These are phyloP conservation scores for Paracorniculantispora psalliotae DNA, from an alignment of 2,329 filamentous ascomycete species.

Conservation along the genomic window DNA sequence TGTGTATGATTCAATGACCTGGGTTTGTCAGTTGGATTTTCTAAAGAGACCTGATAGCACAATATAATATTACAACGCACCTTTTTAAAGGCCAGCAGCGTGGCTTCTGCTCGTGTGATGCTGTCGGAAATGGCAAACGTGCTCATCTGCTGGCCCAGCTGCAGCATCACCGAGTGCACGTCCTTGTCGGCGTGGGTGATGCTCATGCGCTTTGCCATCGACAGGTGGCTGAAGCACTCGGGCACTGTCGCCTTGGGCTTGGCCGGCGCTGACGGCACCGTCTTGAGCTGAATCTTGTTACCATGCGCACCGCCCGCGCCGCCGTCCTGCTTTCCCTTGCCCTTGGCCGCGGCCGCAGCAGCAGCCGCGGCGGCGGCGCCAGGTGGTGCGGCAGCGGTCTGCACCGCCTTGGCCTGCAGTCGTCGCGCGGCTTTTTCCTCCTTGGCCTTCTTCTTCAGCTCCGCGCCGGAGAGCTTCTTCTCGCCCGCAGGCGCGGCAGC, in stretches of 20 bases:
- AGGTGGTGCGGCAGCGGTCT: constrained; percentile 37
- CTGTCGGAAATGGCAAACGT: constrained; percentile 86
- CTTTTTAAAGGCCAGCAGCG: constrained; percentile 82
- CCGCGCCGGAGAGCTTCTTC: constrained; percentile 64
- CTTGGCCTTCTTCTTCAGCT: constrained; percentile 84
- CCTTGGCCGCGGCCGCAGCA: constrained; percentile 42
- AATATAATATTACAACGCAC: too few species aligned
- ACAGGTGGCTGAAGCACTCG: constrained; percentile 77
- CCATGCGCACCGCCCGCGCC: constrained; percentile 31
- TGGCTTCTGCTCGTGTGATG: constrained; percentile 81
- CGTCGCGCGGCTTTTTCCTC: constrained; percentile 86
- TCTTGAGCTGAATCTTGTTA: constrained; percentile 24
- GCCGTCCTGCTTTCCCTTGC: constrained; percentile 44
- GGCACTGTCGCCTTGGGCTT: constrained; percentile 57
- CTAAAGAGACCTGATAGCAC: too few species aligned
- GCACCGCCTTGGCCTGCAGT: constrained; percentile 61
- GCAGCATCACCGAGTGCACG: constrained; percentile 81
- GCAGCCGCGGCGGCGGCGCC: constrained; percentile 29
- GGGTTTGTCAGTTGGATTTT: not conserved
- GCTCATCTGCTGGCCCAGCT: constrained; percentile 84
- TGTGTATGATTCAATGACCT: constrained; percentile 90
- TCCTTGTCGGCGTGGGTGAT: constrained; percentile 61
- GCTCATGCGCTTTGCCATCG: constrained; percentile 56
- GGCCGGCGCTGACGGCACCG: constrained; percentile 33
- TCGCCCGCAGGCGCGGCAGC: constrained; percentile 26